Conservation (phyloP, 2,329 filamentous ascomycete species). For the Didymella segeticola region DNA sequence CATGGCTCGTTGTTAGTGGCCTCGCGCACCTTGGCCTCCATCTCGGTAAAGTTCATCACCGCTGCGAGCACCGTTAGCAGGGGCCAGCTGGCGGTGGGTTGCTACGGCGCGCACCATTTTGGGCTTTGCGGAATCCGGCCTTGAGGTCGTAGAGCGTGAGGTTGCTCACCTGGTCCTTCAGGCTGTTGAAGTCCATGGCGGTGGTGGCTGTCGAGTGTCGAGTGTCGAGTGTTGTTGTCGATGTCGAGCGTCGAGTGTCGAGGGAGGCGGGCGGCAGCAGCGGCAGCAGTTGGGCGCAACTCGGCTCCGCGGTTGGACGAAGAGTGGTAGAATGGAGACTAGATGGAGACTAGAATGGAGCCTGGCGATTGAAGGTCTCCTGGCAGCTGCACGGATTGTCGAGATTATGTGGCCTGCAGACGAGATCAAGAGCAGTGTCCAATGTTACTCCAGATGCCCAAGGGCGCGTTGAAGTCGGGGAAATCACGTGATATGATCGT, state of each 20-base stretch:
- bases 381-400: background rate
- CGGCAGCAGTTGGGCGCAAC: constrained; percentile 18
- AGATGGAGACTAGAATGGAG: background rate
- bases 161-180: constrained; percentile 89
- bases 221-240: too few species aligned
- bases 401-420: background rate
- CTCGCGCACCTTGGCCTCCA: constrained; percentile 78
- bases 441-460: background rate
- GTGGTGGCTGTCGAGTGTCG: too few species aligned
- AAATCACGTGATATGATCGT: constrained; percentile 1
- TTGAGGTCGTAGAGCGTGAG: constrained; percentile 95
- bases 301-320: constrained; percentile 11
- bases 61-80: constrained; percentile 61
- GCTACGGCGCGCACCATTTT: constrained; percentile 75
- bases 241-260: too few species aligned
- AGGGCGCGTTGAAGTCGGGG: background rate
- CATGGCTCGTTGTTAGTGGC: constrained; percentile 99
- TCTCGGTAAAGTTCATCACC: constrained; percentile 96
- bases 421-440: background rate
- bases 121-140: constrained; percentile 90
- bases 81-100: constrained; percentile 23
- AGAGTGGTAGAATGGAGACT: too few species aligned
- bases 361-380: background rate
- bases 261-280: constrained; percentile 13
- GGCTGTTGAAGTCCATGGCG: constrained; percentile 82